Conservation (phyloP, 139 green algal genomes). For the Dunaliella sp. region DNA sequence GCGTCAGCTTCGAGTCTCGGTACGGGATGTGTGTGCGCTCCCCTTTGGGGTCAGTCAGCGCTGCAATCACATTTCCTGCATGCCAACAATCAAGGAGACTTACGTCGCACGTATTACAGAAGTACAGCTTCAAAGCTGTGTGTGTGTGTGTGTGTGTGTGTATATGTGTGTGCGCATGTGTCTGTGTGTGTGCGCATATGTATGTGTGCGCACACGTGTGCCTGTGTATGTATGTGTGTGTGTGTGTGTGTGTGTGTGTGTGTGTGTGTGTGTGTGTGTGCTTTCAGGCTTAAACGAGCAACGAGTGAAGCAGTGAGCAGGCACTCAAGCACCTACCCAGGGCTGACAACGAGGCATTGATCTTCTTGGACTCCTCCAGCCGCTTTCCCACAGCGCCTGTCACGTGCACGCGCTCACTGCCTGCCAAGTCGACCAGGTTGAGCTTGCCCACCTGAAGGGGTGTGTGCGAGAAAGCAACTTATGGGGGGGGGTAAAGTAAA, state of each 20-base stretch:
- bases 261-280: too few relatives aligned
- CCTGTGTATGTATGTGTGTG: too few relatives aligned
- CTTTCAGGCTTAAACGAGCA: too few relatives aligned
- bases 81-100: too few relatives aligned
- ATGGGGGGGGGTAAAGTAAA: too few relatives aligned
- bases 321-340: constrained; percentile 71
- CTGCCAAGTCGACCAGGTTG: constrained; percentile 96
- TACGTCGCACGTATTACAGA: too few relatives aligned
- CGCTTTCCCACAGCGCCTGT: constrained; percentile 87
- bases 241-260: too few relatives aligned
- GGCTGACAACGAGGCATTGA: constrained; percentile 89
- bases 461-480: too few relatives aligned
- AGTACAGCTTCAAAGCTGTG: too few relatives aligned
- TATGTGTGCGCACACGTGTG: background rate
- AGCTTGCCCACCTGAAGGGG: constrained; percentile 86
- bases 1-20: constrained; percentile 81
- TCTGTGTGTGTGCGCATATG: background rate
- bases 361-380: constrained; percentile 96
- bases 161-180: background rate
- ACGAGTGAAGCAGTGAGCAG: too few relatives aligned
- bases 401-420: constrained; percentile 90
- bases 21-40: constrained; percentile 88
- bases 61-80: constrained; percentile 92
- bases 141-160: too few relatives aligned
- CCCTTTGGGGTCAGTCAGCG: constrained; percentile 76